Base-by-base conservation (phyloP, 73 alveolate species). In the Diophrys appendiculata region DNA sequence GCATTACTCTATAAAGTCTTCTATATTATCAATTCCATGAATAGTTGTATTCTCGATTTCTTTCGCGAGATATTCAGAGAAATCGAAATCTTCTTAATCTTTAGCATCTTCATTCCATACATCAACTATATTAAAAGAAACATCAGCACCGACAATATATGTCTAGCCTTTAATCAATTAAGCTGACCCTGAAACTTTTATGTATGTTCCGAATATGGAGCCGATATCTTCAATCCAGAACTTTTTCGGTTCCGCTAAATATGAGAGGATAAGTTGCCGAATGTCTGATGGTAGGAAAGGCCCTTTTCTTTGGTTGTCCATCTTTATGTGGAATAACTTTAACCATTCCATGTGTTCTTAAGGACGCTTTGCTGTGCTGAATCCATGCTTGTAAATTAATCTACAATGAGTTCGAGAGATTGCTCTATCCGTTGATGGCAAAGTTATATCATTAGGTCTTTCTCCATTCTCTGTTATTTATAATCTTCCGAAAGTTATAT, bases 191-290 rank as follows among this genome's bases (percentile, higher is more conserved):
- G 67, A 70, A 22, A 79, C 81, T 34, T 79, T 79, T 11, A 69
- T 18, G 33, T 25, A 79, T 0, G 88, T 79, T 1, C 81, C 67
- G 55, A 64, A 76, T 26, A 79, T 78, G 26, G 78, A 53, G 0
- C 88, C 88, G 30, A 79, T 69, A 70, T 79, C 88, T 64, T 55
- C 29, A 23, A 79, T 33, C 32, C 70, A 79, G 68, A 79, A 79
- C 34, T 79, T 29, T 25, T 56, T 2, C 1, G 80, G 80, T 54
- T 53, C 88, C 52, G 22, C 29, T 11, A 79, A 68, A 33, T 79
- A 79, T 11, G 29, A 2, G 25, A 22, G 11, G 2, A 79, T 69
- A 1, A 68, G 24, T 29, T 64, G 1, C 68, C 81, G 25, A 52
- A 79, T 2, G 18, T 55, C 81, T 0, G 52, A 30, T 24, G 88